Evolutionary conservation across 1,284 basidiomycete genomes (phyloP).

Genomic region (Singerocomus inundabilis): DNA sequence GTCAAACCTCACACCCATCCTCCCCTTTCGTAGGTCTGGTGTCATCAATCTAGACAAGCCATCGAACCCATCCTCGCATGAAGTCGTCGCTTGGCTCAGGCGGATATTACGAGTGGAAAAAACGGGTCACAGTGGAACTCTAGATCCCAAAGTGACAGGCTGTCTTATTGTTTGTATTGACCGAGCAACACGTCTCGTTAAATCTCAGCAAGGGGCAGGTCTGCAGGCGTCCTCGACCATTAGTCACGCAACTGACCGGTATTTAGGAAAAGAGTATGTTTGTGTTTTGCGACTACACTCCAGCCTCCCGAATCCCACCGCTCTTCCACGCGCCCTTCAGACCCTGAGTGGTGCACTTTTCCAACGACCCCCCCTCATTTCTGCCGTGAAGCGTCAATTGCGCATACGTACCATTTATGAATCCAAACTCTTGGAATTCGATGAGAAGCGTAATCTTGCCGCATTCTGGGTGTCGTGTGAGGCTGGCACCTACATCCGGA

Average conservation of each 20-base stretch:
- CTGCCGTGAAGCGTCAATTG: conserved; percentile 98
- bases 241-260: conserved; percentile 1
- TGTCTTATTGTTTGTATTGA: conserved; percentile 99
- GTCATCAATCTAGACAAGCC: conserved; percentile 99
- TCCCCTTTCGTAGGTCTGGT: conserved; percentile 65
- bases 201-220: conserved; percentile 96
- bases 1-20: conserved; percentile 5
- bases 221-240: conserved; percentile 28
- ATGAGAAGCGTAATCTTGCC: conserved; percentile 94
- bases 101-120: conserved; percentile 96
- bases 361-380: conserved; percentile 98
- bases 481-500: conserved; percentile 98
- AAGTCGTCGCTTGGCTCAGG: conserved; percentile 98
- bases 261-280: conserved; percentile 95
- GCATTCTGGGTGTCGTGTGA: conserved; percentile 99
- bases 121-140: conserved; percentile 96
- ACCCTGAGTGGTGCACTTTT: conserved; percentile 98
- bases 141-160: conserved; percentile 99
- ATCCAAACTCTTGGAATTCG: conserved; percentile 95
- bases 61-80: conserved; percentile 99
- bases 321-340: conserved; percentile 91
- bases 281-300: conserved; percentile 94
- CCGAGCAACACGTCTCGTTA: conserved; percentile 98
- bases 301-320: conserved; percentile 75
- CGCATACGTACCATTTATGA: conserved; percentile 98